Evolutionary conservation across 352 stramenopile species (phyloP), one percentile per base, ranked within the genome.

Genomic region (Phytophthora pluvialis): DNA sequence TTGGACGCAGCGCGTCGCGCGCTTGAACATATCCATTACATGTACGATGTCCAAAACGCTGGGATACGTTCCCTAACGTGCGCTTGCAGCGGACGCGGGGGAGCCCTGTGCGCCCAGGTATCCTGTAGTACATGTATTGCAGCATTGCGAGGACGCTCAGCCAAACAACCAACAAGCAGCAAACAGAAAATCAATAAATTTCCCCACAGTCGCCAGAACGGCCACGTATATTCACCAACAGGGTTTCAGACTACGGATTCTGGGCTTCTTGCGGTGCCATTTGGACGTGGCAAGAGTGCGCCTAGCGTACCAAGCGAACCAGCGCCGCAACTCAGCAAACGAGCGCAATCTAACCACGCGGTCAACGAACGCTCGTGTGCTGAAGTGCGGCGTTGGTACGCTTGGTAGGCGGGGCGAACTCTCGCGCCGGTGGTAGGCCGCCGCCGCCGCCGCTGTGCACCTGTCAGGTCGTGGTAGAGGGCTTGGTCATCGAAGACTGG

Each of bases 351-450:
- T 16, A 25, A 35, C 9, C 29, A 35, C 6, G 10, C 1, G 7
- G 6, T 13, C 13, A 44, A 11, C 12, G 15, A 7, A 11, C 33
- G 35, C 53, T 69, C 33, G 65, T 46, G 64, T 58, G 53, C 38
- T 53, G 18, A 45, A 47, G 31, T 62, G 42, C 65, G 54, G 65
- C 60, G 57, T 70, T 73, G 65, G 65, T 73, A 73, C 65, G 46
- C 59, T 64, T 68, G 65, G 60, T 75, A 71, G 39, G 56, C 51
- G 25, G 28, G n/a, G 52, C 46, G 46, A 64, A 32, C 57, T 72
- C 47, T 64, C 53, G 51, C 61, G 52, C 32, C 35, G 13, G 55
- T 63, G 44, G 21, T 38, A 3, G 33, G 33, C 48, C 43, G 55
- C 21, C 21, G 21, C 21, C 21, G 21, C 15, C 4, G 9, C 29